Evolutionary conservation across 805 yeast genomes (phyloP), one percentile per base, ranked within the genome.

Genomic region (Priceomyces haplophilus): DNA sequence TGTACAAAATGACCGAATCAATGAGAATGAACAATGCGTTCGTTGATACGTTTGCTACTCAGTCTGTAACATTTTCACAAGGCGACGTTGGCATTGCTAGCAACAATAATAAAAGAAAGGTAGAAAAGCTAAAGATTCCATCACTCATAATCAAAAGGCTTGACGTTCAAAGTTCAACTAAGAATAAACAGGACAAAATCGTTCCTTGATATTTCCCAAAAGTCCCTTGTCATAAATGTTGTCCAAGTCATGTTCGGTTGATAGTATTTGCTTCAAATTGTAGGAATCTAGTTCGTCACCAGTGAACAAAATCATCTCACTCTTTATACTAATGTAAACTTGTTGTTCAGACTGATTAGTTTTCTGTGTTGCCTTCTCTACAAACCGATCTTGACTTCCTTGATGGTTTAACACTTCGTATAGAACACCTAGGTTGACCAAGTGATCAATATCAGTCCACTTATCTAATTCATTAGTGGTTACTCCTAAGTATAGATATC

Each of bases 391-490:
- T 3, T 44, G 51, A 13, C 48, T 45, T 3, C 36, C 37, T 16
- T 34, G 27, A 2, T 46, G 32, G 18, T 44, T 47, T 3, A 24
- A 24, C 18, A 56, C 43, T 33, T 47, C 51, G 48, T 59, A 71
- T 2, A 74, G 56, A 5, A 58, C 35, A 0, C 59, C 56, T 7
- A 55, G 24, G 12, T 50, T 37, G 2, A 71, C 52, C 44, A 79
- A 65, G 38, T 76, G 73, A 42, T 80, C 80, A 11, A 86, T 69
- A 3, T 72, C 79, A 15, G 66, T 76, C 95, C 95, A 86, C 55
- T 86, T 86, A 39, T 71, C 79, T 13, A 76, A 65, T 59, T 86
- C 95, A 53, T 83, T 84, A 3, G 90, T 83, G 10, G 93, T 85
- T 58, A 81, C 81, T 0, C 95, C 95, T 33, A 76, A 69, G 48